phyloP scores from a whole-genome alignment of 1,284 basidiomycete species.

The Grifola frondosa region DNA sequence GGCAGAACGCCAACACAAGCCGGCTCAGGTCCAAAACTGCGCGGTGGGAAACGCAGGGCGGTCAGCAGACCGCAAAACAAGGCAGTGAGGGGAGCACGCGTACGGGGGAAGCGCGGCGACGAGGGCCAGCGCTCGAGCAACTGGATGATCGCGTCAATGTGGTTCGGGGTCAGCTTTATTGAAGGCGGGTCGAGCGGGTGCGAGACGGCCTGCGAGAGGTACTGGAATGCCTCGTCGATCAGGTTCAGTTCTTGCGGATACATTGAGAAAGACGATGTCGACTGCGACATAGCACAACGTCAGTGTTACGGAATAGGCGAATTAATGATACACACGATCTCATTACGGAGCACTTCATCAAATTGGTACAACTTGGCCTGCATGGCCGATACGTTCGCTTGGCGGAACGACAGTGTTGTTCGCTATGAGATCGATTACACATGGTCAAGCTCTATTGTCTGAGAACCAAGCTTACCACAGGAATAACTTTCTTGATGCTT shows the following conservation, averaged over 20 bases:
- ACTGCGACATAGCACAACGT: slow-evolving; percentile 40
- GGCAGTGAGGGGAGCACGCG: slow-evolving; percentile 17
- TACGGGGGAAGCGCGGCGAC: slow-evolving; percentile 82
- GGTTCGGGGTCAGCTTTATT: slow-evolving; percentile 39
- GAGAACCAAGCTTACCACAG: slow-evolving; percentile 48
- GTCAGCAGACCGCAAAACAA: slow-evolving; percentile 1
- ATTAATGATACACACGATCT: slow-evolving; percentile 50
- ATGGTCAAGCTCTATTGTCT: not conserved
- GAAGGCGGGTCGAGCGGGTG: slow-evolving; percentile 30
- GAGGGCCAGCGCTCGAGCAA: slow-evolving; percentile 81
- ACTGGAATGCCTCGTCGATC: slow-evolving; percentile 66
- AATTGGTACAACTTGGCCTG: slow-evolving; percentile 83
- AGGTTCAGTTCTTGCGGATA: slow-evolving; percentile 62
- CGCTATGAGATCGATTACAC: slow-evolving; percentile 33
- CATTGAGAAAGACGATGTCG: slow-evolving; percentile 68
- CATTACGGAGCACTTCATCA: slow-evolving; percentile 67
- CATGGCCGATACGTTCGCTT: slow-evolving; percentile 88
- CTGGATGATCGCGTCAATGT: slow-evolving; percentile 63
- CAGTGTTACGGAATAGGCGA: not conserved
- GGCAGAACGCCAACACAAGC: slow-evolving; percentile 69
- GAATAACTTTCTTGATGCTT: slow-evolving; percentile 42
- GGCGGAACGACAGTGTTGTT: slow-evolving; percentile 74
- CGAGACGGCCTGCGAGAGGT: slow-evolving; percentile 55
- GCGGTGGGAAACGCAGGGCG: not conserved
- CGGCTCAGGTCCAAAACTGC: slow-evolving; percentile 89